These are phyloP conservation scores for Candida sp. DNA, from an alignment of 1,139 yeast genomes.

Conservation along the genomic window DNA sequence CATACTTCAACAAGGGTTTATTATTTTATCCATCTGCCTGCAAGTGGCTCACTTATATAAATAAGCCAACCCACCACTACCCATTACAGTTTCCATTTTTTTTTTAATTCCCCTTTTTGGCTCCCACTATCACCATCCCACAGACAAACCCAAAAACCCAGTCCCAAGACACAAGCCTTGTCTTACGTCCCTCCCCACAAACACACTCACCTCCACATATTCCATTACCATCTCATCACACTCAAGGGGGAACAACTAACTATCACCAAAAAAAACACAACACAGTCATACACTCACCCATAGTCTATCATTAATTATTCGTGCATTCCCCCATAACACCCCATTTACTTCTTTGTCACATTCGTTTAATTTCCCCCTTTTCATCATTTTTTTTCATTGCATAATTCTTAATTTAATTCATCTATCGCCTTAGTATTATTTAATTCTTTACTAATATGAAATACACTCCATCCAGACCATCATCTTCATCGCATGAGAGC, in stretches of 20 bases:
- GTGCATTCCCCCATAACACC: slow-evolving; percentile 4
- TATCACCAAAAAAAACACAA: background rate
- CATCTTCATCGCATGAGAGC: slow-evolving; percentile 17
- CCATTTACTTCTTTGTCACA: background rate
- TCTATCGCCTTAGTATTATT: background rate
- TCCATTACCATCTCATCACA: background rate
- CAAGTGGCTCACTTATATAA: background rate
- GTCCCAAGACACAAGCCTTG: background rate
- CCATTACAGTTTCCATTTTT: background rate
- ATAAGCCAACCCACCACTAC: background rate
- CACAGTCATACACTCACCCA: slow-evolving; percentile 23
- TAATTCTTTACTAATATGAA: slow-evolving; percentile 12
- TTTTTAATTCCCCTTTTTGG: background rate
- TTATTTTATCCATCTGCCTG: background rate
- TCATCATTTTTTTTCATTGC: slow-evolving; percentile 1
- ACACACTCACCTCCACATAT: background rate
- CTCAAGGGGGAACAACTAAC: background rate
- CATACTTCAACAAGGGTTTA: background rate
- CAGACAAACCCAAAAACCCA: background rate
- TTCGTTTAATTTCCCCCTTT: slow-evolving; percentile 1
- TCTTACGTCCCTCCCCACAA: background rate
- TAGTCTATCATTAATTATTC: slow-evolving; percentile 25
- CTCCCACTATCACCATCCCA: background rate
- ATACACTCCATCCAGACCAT: slow-evolving; percentile 22
- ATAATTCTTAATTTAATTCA: slow-evolving; percentile 1